Base-by-base conservation (phyloP, 1,284 basidiomycete species). In the Microbotryomycetes sp. region DNA sequence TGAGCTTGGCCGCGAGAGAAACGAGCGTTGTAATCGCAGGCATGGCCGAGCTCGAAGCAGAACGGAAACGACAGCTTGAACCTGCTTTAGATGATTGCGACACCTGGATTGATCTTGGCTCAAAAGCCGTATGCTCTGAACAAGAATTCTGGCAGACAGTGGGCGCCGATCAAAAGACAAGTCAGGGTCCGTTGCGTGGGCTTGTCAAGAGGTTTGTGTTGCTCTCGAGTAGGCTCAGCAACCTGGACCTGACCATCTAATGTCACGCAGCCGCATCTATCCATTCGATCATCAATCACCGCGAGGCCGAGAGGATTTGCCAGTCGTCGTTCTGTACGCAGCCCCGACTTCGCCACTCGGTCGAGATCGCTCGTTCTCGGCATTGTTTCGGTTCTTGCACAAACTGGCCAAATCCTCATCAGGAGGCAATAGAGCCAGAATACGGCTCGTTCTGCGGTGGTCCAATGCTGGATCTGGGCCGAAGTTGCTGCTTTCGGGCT, bases 81-180 rank as follows among this genome's bases (percentile, higher is more conserved):
- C 75, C 76, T 13, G 45, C 51, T 7, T 46, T 56, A 72, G 72
- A 21, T 3, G 73, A 74, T 0, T 92, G 91, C 71, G 83, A 80
- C 1, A 86, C 85, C 21, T 94, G 90, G 91, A 85, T 93, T 3
- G 88, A 92, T 62, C 92, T 89, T 86, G 85, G 87, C 69, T 88
- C 89, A 0, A 77, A 83, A 60, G 80, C 83, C 18, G 83, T 87
- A 11, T 94, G 91, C 72, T 83, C 84, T 57, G 80, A 82, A 3
- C 82, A 87, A 46, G 81, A 78, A 3, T 77, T 91, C 54, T 78
- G 78, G 48, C 78, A 76, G 49, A 78, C 88, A 31, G 81, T 81
- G 18, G 82, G 82, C 45, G 71, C 79, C 23, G 82, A 86, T 61
- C 77, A 73, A 21, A 60, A 69, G 21, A 35, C 23, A 5, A 58